Conservation (phyloP, 2,329 filamentous ascomycete genomes). For the Cylindrodendrum hubeiense region DNA sequence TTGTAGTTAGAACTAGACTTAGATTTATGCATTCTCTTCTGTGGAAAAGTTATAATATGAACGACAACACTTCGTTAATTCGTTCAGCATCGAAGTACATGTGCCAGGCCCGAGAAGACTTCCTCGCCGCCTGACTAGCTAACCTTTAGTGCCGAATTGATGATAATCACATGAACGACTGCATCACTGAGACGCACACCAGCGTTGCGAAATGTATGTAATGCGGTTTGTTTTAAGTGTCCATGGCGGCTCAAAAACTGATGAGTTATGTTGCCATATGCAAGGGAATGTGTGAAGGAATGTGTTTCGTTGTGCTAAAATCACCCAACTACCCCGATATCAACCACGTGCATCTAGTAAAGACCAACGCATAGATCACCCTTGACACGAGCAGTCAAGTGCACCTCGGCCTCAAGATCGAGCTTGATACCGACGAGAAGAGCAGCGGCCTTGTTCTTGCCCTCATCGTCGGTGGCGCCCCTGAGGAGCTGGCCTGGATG, state of each 20-base stretch:
- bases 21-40: too few relatives aligned
- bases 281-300: background rate
- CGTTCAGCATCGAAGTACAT: too few relatives aligned
- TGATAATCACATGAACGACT: too few relatives aligned
- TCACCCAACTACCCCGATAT: background rate
- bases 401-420: slow-evolving; percentile 72
- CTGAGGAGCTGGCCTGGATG: slow-evolving; percentile 65
- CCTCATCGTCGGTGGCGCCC: slow-evolving; percentile 68
- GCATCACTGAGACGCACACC: too few relatives aligned
- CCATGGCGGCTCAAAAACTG: too few relatives aligned
- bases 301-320: background rate
- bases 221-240: background rate
- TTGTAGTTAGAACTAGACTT: too few relatives aligned
- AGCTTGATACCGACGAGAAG: slow-evolving; percentile 73
- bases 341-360: slow-evolving; percentile 32
- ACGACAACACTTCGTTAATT: too few relatives aligned
- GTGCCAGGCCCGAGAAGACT: too few relatives aligned
- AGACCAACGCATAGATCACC: slow-evolving; percentile 68
- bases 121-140: too few relatives aligned
- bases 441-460: slow-evolving; percentile 68
- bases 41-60: too few relatives aligned
- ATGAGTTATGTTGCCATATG: background rate
- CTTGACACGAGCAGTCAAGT: slow-evolving; percentile 69
- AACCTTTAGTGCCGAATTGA: too few relatives aligned
- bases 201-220: too few relatives aligned